Evolutionary conservation across 805 yeast species (phyloP), one percentile per base, ranked within the genome.

Genomic region (Huiozyma naganishii): DNA sequence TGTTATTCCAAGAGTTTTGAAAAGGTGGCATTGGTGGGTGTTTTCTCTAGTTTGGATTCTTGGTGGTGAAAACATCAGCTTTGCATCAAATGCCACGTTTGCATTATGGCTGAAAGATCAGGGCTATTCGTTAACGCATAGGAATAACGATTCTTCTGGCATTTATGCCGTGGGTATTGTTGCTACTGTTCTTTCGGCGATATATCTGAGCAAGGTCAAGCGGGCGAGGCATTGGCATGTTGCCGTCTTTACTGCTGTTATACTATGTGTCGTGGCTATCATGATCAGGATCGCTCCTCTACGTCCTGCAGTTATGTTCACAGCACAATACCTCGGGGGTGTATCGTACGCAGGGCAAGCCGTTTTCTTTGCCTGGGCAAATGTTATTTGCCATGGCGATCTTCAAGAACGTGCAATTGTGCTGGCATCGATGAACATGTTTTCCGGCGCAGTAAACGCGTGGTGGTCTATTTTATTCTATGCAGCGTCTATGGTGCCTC

Each of bases 361-460:
- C 0, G 67, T 73, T 0, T 73, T 74, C 55, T 74, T 79, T 41
- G 74, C 82, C 0, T 78, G 83, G 83, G 80, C 80, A 3, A 77
- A 78, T 50, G 64, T 74, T 39, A 74, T 76, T 1, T 74, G 80
- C 48, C 68, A 72, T 30, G 68, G 74, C 48, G 85, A 80, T 56
- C 57, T 75, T 27, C 77, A 79, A 62, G 81, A 76, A 52, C 67
- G 84, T 53, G 81, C 84, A 0, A 65, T 79, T 39, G 80, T 77
- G 1, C 62, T 79, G 40, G 84, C 80, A 0, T 75, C 80, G 0
- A 77, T 77, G 81, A 77, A 77, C 57, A 76, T 76, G 79, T 75
- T 76, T 57, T 71, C 77, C 29, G 72, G 74, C 51, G 78, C 80
- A 2, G 76, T 77, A 7, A 77, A 76, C 54, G 79, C 81, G 2